phyloP scores from a whole-genome alignment of 306 rosid species.

The Citrullus mucosospermus region DNA sequence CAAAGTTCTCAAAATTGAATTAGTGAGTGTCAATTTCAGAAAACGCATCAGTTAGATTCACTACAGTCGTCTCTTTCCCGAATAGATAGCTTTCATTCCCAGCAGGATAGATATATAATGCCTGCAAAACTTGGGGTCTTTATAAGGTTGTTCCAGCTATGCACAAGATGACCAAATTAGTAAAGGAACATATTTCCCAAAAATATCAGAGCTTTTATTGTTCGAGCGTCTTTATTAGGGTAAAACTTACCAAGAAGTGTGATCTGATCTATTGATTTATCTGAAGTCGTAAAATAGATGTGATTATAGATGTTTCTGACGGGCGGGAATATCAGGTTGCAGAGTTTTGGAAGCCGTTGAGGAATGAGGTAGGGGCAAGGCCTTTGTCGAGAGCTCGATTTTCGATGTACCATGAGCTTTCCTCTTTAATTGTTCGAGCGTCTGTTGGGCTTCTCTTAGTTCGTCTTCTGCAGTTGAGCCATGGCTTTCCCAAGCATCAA shows the following conservation, averaged over 20 bases:
- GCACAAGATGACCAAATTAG: background rate
- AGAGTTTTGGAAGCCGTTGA: conserved; percentile 24
- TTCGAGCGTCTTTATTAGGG: background rate
- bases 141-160: background rate
- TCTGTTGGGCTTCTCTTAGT: conserved; percentile 52
- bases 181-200: background rate
- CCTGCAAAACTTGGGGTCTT: background rate
- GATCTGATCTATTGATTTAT: background rate
- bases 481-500: conserved; percentile 89
- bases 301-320: conserved; percentile 7
- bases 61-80: background rate
- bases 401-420: conserved; percentile 37
- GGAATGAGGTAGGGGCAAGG: conserved; percentile 47
- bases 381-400: conserved; percentile 30
- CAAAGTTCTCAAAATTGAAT: background rate
- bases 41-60: background rate
- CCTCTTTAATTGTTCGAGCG: conserved; percentile 48
- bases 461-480: conserved; percentile 70
- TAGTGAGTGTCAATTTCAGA: background rate
- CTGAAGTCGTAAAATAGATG: background rate
- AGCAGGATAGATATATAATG: background rate
- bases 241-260: background rate
- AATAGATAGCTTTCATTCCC: background rate
- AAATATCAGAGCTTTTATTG: background rate
- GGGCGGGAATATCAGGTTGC: conserved; percentile 12